These are phyloP conservation scores for Cucumis melo DNA, from an alignment of 306 rosid species.

Conservation along the genomic window DNA sequence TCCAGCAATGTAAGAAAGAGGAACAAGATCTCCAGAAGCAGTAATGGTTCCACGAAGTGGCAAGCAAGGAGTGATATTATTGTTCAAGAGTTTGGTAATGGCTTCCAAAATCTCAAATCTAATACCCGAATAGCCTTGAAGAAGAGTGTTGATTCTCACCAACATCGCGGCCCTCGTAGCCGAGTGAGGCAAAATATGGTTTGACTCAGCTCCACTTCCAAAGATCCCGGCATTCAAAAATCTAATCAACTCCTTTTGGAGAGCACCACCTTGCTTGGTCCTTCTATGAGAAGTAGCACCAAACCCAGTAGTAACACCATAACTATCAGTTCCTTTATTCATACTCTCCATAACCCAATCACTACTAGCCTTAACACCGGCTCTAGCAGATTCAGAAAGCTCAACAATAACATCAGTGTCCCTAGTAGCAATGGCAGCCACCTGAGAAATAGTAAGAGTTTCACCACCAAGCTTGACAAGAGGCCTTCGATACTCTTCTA, in stretches of 20 bases:
- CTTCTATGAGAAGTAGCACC: constrained; percentile 85
- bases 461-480: constrained; percentile 52
- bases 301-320: constrained; percentile 90
- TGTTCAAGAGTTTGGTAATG: constrained; percentile 54
- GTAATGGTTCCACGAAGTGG: constrained; percentile 84
- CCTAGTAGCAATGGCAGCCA: constrained; percentile 52
- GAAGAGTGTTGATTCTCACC: constrained; percentile 80
- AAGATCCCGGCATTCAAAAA: constrained; percentile 86
- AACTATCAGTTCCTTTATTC: constrained; percentile 63
- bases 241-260: constrained; percentile 73
- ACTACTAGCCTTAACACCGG: constrained; percentile 78
- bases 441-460: constrained; percentile 58
- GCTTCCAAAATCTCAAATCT: constrained; percentile 80
- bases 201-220: constrained; percentile 53
- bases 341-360: constrained; percentile 88
- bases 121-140: constrained; percentile 89
- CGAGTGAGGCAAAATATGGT: constrained; percentile 56
- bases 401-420: constrained; percentile 39
- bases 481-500: constrained; percentile 51
- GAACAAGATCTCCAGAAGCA: constrained; percentile 82
- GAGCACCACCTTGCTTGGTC: constrained; percentile 86
- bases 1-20: constrained; percentile 84
- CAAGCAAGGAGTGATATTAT: constrained; percentile 58
- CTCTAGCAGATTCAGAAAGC: constrained; percentile 49
- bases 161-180: constrained; percentile 82